A percentile compares a stretch with the other conserved stretches of the same genome.
phyloP scores from a whole-genome alignment of 2,329 filamentous ascomycete species.

The Penicillium freii region DNA sequence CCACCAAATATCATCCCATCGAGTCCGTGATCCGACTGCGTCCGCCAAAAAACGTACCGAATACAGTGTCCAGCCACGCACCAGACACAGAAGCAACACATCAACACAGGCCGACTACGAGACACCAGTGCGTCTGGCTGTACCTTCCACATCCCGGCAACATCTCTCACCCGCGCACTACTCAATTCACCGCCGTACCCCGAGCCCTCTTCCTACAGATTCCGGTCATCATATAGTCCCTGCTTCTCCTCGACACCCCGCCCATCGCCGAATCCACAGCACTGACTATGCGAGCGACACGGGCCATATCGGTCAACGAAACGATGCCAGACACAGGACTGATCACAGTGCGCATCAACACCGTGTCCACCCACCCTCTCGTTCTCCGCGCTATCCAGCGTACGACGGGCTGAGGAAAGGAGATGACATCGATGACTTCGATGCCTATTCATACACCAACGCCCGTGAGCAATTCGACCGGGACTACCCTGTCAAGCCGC shows the following conservation, averaged over 20 bases:
- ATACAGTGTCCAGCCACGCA: constrained; percentile 36
- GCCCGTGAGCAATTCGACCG: constrained; percentile 48
- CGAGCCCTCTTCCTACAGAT: constrained; percentile 33
- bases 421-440: constrained; percentile 42
- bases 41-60: constrained; percentile 37
- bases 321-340: constrained; percentile 21
- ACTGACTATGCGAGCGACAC: constrained; percentile 40
- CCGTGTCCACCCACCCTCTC: constrained; percentile 26
- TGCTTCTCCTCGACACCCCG: constrained; percentile 29
- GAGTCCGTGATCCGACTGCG: constrained; percentile 32
- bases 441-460: constrained; percentile 50
- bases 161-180: constrained; percentile 31
- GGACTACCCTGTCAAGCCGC: constrained; percentile 42
- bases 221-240: constrained; percentile 37
- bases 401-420: constrained; percentile 32
- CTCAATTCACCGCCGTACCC: constrained; percentile 30
- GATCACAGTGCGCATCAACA: constrained; percentile 22
- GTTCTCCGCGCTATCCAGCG: constrained; percentile 29
- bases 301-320: constrained; percentile 28
- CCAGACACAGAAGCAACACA: constrained; percentile 37
- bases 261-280: constrained; percentile 34
- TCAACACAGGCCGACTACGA: constrained; percentile 30
- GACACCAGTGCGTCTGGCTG: constrained; percentile 27
- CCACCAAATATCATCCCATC: constrained; percentile 34
- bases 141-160: constrained; percentile 24